phyloP scores from a whole-genome alignment of 257 asterid genomes.

The Solanum rostratum region DNA sequence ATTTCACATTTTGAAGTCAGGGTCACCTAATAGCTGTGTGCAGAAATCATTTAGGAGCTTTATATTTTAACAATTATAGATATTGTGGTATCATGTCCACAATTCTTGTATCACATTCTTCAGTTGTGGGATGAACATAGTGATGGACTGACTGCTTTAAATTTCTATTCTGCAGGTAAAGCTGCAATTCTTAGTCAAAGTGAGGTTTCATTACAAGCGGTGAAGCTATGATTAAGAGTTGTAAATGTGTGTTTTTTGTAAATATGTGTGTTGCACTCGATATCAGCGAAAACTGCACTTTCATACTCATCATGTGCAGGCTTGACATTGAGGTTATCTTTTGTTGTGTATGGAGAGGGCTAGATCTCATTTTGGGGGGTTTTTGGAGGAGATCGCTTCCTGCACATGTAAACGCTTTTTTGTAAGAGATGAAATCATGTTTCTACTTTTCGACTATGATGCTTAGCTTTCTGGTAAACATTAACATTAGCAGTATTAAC shows the following conservation, averaged over 20 bases:
- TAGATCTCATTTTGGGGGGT: constrained; percentile 41
- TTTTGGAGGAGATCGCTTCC: constrained; percentile 28
- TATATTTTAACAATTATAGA: background rate
- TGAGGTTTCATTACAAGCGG: constrained; percentile 79
- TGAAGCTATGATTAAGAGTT: constrained; percentile 13
- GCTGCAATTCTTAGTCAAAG: constrained; percentile 89
- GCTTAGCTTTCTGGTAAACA: background rate
- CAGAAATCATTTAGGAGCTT: background rate
- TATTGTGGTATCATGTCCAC: background rate
- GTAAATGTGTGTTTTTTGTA: background rate
- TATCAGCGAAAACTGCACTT: background rate
- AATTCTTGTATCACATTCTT: background rate
- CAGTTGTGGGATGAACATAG: background rate
- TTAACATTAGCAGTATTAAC: background rate
- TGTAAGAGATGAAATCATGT: background rate
- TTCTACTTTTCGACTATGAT: background rate
- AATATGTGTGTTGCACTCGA: background rate
- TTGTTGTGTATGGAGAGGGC: background rate
- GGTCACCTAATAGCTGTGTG: background rate
- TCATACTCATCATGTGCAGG: background rate
- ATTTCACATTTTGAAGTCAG: background rate
- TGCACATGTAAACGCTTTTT: background rate
- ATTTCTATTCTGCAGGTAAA: constrained; percentile 53
- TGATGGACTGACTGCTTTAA: background rate
- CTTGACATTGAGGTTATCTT: background rate